Evolutionary conservation across 2,329 filamentous ascomycete genomes (phyloP).

Genomic region (Claviceps humidiphila): DNA sequence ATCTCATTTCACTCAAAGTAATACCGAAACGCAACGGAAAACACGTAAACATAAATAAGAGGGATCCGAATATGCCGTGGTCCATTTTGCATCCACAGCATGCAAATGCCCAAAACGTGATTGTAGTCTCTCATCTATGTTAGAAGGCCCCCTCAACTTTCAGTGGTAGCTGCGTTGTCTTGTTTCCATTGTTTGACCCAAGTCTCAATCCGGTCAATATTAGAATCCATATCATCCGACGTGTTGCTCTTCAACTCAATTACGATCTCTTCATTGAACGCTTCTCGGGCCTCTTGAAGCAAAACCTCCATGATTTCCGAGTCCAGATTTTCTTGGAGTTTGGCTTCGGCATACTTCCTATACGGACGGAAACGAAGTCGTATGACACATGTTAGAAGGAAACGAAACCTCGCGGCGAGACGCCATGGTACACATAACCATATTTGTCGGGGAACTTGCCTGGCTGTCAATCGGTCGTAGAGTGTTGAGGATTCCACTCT

Average conservation of each 20-base stretch:
- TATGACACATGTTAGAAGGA: background rate
- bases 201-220: conserved; percentile 67
- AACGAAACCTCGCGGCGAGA: too few species aligned
- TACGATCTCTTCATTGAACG: conserved; percentile 76
- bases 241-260: conserved; percentile 77
- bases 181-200: conserved; percentile 75
- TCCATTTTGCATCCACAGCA: too few species aligned
- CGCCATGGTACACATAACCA: background rate
- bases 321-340: conserved; percentile 92
- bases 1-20: too few species aligned
- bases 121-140: too few species aligned
- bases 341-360: conserved; percentile 70
- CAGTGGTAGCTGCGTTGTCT: conserved; percentile 2
- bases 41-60: too few species aligned
- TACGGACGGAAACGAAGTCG: background rate
- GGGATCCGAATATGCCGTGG: too few species aligned
- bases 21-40: too few species aligned
- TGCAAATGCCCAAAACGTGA: too few species aligned
- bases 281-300: conserved; percentile 75
- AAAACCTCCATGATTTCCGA: conserved; percentile 96
- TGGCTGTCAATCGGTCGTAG: conserved; percentile 68
- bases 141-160: background rate
- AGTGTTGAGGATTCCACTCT: conserved; percentile 66
- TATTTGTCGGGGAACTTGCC: conserved; percentile 31
- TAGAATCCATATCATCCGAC: conserved; percentile 74